Base-by-base conservation (phyloP, 75 land plant species). In the Cunninghamia lanceolata region DNA sequence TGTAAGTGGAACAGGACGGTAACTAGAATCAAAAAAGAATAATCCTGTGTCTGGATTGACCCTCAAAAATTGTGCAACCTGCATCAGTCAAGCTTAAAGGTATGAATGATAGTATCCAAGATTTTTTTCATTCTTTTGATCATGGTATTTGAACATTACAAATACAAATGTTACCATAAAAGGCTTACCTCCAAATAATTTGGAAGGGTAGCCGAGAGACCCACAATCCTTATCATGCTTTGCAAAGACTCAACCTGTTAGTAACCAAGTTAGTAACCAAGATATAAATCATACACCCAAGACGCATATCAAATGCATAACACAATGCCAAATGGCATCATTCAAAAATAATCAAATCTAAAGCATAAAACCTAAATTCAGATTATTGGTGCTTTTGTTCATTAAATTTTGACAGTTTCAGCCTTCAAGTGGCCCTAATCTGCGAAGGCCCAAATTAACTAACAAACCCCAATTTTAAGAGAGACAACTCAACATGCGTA, bases 191-290 rank as follows among this genome's bases (percentile, higher is more conserved):
- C 97, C 82, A 90, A 53, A 87, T 94, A 98, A 90, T 98, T 98
- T 63, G 99, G 99, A 59, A 98, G 88, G 36, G 99, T 98, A 43
- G 99, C 99, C 38, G 99, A 98, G 39, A 98, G 94, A 40, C 99
- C 99, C 40, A 98, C 96, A 86, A 98, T 98, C 35, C 99, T 93
- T 80, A 98, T 98, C 99, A 98, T 98, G 35, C 94, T 89, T 83
- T 98, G 99, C 9, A 95, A 88, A 84, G 99, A 95, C 90, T 98
- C 99, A 79, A 98, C 99, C 99, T 98, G 93, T 78, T 34, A 73
- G 36, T 16, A 73, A 32, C 34, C 16, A n/a, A n/a, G n/a, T n/a
- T n/a, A n/a, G n/a, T n/a, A n/a, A n/a, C n/a, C n/a, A n/a, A n/a
- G n/a, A n/a, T n/a, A n/a, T n/a, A n/a, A n/a, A n/a, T n/a, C n/a